These are phyloP conservation scores for Keqinozyma sinolaborantium DNA, from an alignment of 1,139 yeast species.

Conservation along the genomic window DNA sequence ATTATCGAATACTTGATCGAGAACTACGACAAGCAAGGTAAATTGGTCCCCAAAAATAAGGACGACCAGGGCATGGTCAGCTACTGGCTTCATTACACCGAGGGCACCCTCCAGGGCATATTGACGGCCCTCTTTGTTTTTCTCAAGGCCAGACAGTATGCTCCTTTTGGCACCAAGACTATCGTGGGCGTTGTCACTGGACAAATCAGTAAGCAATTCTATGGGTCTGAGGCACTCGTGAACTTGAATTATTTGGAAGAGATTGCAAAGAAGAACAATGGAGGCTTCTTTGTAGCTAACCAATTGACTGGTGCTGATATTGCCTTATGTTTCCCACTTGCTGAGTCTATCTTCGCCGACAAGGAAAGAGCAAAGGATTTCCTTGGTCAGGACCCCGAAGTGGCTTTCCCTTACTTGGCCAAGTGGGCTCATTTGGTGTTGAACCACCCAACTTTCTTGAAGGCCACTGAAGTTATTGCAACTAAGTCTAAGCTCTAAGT, in stretches of 20 bases:
- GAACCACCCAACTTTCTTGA: constrained; percentile 16
- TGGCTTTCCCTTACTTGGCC: constrained; percentile 20
- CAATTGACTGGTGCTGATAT: constrained; percentile 39
- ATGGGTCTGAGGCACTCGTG: constrained; percentile 19
- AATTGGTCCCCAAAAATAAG: constrained; percentile 20
- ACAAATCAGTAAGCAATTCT: constrained; percentile 25
- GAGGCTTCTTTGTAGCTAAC: constrained; percentile 32
- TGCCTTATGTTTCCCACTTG: constrained; percentile 33
- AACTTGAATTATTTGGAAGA: constrained; percentile 29
- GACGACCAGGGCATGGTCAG: constrained; percentile 26
- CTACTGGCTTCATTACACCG: constrained; percentile 38
- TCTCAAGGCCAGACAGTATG: constrained; percentile 19
- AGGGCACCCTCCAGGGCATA: constrained; percentile 34
- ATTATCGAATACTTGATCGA: constrained; percentile 28
- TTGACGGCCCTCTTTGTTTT: constrained; percentile 30
- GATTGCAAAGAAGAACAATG: constrained; percentile 23
- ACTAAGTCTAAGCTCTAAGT: constrained; percentile 9
- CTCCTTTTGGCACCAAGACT: constrained; percentile 26
- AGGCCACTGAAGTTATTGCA: constrained; percentile 16
- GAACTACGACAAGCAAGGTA: constrained; percentile 24
- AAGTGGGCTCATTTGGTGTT: constrained; percentile 21
- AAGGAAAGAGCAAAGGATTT: constrained; percentile 9
- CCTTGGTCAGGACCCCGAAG: constrained; percentile 4
- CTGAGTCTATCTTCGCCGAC: constrained; percentile 16
- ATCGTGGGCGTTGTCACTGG: constrained; percentile 21